A percentile compares a stretch with the other conserved stretches of the same genome.
phyloP scores from a whole-genome alignment of 2,329 filamentous ascomycete genomes.

The Cyphellophora attinorum region DNA sequence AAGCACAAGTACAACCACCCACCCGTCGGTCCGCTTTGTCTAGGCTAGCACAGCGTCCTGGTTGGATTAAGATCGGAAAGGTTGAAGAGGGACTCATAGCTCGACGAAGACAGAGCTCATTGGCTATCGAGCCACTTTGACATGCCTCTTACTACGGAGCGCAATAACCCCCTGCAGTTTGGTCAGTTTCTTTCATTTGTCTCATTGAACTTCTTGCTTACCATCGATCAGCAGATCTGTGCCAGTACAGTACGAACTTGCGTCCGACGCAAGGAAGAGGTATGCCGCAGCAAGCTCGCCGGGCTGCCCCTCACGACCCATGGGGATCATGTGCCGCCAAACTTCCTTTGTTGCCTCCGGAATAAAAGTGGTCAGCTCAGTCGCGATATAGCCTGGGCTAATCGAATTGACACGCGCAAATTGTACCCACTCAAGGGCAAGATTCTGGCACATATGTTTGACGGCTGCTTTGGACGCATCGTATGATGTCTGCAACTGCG shows the following conservation, averaged over 20 bases:
- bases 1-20: too few relatives aligned
- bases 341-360: constrained; percentile 57
- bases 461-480: constrained; percentile 58
- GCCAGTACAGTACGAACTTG: constrained; percentile 72
- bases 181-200: too few relatives aligned
- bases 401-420: constrained; percentile 61
- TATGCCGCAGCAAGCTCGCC: constrained; percentile 76
- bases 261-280: constrained; percentile 71
- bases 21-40: too few relatives aligned
- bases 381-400: constrained; percentile 60
- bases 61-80: too few relatives aligned
- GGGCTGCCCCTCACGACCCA: constrained; percentile 63
- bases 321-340: constrained; percentile 71
- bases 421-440: constrained; percentile 61
- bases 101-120: too few relatives aligned
- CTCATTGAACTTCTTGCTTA: too few relatives aligned
- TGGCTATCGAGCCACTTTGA: too few relatives aligned
- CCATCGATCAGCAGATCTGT: constrained; percentile 67
- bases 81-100: too few relatives aligned
- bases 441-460: constrained; percentile 52
- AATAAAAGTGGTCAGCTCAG: constrained; percentile 54
- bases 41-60: too few relatives aligned
- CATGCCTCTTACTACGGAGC: too few relatives aligned
- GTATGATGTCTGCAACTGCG: constrained; percentile 67
- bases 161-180: too few relatives aligned